Evolutionary conservation across 768 basidiomycete genomes (phyloP).

Genomic region (Pleurotus cornucopiae): DNA sequence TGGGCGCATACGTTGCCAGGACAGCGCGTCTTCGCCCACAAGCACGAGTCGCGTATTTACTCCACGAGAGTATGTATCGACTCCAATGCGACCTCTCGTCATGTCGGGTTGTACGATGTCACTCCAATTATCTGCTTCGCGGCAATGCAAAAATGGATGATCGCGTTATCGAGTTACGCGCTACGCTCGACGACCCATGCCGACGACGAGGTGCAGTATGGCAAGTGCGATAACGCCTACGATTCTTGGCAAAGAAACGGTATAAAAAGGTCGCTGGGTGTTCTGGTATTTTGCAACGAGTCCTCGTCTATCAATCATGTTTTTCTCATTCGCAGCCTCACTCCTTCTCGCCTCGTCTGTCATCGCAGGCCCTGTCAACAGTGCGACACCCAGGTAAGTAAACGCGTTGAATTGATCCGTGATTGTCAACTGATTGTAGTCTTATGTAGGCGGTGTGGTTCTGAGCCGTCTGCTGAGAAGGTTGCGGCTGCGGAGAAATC

Average conservation of each 20-base stretch:
- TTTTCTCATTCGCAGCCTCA: slow-evolving; percentile 9
- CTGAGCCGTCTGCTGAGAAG: slow-evolving; percentile 28
- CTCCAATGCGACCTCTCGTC: neutral
- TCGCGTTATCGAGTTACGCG: neutral
- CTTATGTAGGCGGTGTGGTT: slow-evolving; percentile 32
- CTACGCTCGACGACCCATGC: neutral
- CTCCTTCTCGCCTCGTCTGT: slow-evolving; percentile 23
- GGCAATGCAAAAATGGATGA: neutral
- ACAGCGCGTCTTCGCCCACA: neutral
- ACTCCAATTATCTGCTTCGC: neutral
- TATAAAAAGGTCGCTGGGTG: neutral
- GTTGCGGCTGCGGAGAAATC: slow-evolving; percentile 33
- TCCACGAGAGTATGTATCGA: slow-evolving; percentile 3
- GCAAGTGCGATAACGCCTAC: neutral
- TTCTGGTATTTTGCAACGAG: neutral
- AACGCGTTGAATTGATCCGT: slow-evolving; percentile 10
- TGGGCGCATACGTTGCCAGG: neutral
- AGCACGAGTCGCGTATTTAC: neutral
- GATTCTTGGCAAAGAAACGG: neutral
- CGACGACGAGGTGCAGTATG: neutral
- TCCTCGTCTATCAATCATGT: neutral
- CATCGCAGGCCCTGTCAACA: slow-evolving; percentile 20
- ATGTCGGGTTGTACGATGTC: neutral
- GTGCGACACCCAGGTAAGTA: slow-evolving; percentile 13
- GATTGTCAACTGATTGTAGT: neutral